Conservation (phyloP, 1,284 basidiomycete species). For the Marasmius sp. region DNA sequence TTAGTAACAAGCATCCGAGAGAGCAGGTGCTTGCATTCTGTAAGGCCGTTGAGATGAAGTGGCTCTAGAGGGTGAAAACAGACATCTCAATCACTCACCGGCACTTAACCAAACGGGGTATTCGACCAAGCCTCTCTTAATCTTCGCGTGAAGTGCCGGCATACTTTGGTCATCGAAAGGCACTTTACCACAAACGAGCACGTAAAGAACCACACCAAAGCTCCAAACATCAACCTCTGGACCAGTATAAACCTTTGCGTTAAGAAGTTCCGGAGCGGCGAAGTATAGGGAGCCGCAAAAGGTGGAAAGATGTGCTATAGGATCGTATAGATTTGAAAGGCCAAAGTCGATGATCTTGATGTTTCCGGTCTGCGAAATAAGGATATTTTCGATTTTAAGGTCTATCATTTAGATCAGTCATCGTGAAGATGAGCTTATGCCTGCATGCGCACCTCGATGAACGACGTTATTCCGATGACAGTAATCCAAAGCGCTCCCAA, state of each 20-base stretch:
- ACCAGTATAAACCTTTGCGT: slow-evolving; percentile 95
- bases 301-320: slow-evolving; percentile 80
- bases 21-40: slow-evolving; percentile 93
- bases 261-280: slow-evolving; percentile 94
- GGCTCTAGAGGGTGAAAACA: not conserved
- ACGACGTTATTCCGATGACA: slow-evolving; percentile 98
- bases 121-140: slow-evolving; percentile 95
- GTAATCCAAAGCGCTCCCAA: slow-evolving; percentile 94
- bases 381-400: slow-evolving; percentile 99
- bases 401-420: slow-evolving; percentile 42
- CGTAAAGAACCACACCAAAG: slow-evolving; percentile 97
- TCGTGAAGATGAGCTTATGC: slow-evolving; percentile 9
- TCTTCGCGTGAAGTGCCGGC: slow-evolving; percentile 98
- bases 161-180: slow-evolving; percentile 99
- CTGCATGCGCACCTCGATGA: slow-evolving; percentile 66
- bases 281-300: slow-evolving; percentile 99
- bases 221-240: slow-evolving; percentile 99
- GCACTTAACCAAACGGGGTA: slow-evolving; percentile 96
- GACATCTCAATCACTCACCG: slow-evolving; percentile 48
- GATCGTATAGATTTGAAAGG: slow-evolving; percentile 95
- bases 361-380: slow-evolving; percentile 97
- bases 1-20: slow-evolving; percentile 97
- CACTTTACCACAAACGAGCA: slow-evolving; percentile 96
- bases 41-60: slow-evolving; percentile 13
- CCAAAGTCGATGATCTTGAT: slow-evolving; percentile 99